phyloP scores from a whole-genome alignment of 371 early-diverging fungal species.

The Zancudomyces culisetae region DNA sequence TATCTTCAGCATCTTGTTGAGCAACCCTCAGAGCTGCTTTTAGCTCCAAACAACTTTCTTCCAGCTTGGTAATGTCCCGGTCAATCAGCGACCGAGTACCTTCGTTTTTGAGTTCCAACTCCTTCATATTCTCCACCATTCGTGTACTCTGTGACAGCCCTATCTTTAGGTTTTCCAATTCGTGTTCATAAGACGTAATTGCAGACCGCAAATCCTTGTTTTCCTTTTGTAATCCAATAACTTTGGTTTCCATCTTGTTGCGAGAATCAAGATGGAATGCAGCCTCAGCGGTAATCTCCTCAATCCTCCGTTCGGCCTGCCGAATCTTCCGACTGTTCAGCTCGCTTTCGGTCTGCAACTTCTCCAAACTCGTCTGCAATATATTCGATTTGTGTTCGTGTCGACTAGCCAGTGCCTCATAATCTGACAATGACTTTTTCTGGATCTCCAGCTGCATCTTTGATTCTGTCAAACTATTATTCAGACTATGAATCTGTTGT shows the following conservation, averaged over 20 bases:
- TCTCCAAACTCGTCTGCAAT: constrained; percentile 43
- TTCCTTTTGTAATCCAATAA: constrained; percentile 33
- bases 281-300: constrained; percentile 37
- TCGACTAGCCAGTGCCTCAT: constrained; percentile 49
- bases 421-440: constrained; percentile 45
- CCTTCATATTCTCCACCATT: constrained; percentile 31
- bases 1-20: constrained; percentile 55
- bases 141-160: constrained; percentile 19
- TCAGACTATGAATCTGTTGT: constrained; percentile 42
- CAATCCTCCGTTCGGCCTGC: constrained; percentile 42
- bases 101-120: constrained; percentile 9
- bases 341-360: constrained; percentile 40
- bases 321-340: constrained; percentile 33
- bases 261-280: constrained; percentile 26
- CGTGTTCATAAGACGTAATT: constrained; percentile 27
- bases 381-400: constrained; percentile 57
- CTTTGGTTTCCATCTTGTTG: constrained; percentile 41
- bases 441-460: constrained; percentile 35
- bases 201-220: constrained; percentile 32
- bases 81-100: constrained; percentile 35
- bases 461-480: constrained; percentile 34
- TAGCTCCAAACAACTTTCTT: constrained; percentile 55
- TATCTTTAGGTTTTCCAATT: constrained; percentile 16
- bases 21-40: constrained; percentile 46
- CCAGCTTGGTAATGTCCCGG: constrained; percentile 46